Percentiles rank a stretch among this genome's conserved stretches.
These are phyloP conservation scores for Anacardium occidentale DNA, from an alignment of 345 rosid species.

Conservation along the genomic window DNA sequence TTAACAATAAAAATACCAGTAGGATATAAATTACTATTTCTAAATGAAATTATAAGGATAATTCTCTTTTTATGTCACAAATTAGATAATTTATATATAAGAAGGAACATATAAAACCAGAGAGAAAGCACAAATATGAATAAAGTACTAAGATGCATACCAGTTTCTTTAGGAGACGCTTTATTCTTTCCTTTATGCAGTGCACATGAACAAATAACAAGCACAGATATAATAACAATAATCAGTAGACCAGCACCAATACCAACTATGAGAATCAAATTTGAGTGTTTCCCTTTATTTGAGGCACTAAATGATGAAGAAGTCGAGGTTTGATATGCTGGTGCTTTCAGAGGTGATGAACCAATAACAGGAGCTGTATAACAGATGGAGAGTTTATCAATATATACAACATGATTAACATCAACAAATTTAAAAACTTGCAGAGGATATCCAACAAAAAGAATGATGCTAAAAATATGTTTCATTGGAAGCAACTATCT, in stretches of 20 bases:
- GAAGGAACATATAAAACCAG: background rate
- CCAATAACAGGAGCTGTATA: slow-evolving; percentile 68
- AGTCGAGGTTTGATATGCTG: slow-evolving; percentile 46
- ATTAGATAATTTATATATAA: background rate
- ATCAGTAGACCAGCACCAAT: slow-evolving; percentile 64
- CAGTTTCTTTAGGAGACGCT: slow-evolving; percentile 49
- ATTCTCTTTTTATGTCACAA: background rate
- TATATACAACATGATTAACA: slow-evolving; percentile 5
- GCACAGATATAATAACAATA: slow-evolving; percentile 48
- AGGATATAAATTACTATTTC: background rate
- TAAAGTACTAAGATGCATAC: slow-evolving; percentile 38
- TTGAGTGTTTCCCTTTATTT: slow-evolving; percentile 52
- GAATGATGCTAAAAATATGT: too few relatives aligned
- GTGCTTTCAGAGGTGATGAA: slow-evolving; percentile 53
- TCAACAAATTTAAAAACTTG: background rate
- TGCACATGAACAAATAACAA: slow-evolving; percentile 62
- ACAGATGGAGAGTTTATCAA: slow-evolving; percentile 22
- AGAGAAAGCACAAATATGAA: slow-evolving; percentile 1
- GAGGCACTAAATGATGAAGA: slow-evolving; percentile 41
- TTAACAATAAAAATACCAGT: background rate
- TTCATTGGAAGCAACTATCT: background rate
- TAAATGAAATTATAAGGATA: background rate
- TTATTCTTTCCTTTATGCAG: slow-evolving; percentile 53
- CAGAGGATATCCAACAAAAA: too few relatives aligned
- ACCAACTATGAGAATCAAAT: slow-evolving; percentile 59